Evolutionary conservation across 768 basidiomycete species (phyloP).

Genomic region (Agrocybe praecox): DNA sequence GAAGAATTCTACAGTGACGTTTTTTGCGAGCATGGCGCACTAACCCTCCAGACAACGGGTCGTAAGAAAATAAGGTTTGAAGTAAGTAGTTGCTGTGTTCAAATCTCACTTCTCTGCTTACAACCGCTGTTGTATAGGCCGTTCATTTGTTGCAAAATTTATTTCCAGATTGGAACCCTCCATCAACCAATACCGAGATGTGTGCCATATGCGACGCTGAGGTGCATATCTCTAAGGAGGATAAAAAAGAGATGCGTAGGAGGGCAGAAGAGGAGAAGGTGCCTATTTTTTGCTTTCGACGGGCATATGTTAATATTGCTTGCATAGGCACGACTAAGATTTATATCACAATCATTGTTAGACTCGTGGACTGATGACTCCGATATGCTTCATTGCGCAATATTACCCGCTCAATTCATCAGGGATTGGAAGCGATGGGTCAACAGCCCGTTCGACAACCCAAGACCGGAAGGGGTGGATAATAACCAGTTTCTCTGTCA

Average conservation of each 20-base stretch:
- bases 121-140: constrained; percentile 41
- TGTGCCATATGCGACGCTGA: constrained; percentile 69
- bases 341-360: constrained; percentile 51
- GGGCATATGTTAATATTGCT: constrained; percentile 1
- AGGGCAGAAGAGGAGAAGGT: constrained; percentile 84
- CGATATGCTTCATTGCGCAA: constrained; percentile 53
- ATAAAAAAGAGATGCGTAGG: constrained; percentile 61
- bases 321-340: constrained; percentile 59
- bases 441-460: constrained; percentile 49
- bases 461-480: constrained; percentile 65
- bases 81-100: constrained; percentile 36
- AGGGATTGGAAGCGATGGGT: constrained; percentile 75
- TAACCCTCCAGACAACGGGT: constrained; percentile 55
- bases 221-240: constrained; percentile 57
- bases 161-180: constrained; percentile 69
- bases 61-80: constrained; percentile 65
- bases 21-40: constrained; percentile 67
- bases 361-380: constrained; percentile 30
- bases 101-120: background rate
- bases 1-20: constrained; percentile 60
- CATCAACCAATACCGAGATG: constrained; percentile 47
- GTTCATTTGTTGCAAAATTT: constrained; percentile 51
- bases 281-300: background rate
- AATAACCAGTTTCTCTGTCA: constrained; percentile 67
- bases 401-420: constrained; percentile 64